Evolutionary conservation across 164 flowering plant genomes (phyloP), one percentile per base, ranked within the genome.

Genomic region (Kalanchoe fedtschenkoi): DNA sequence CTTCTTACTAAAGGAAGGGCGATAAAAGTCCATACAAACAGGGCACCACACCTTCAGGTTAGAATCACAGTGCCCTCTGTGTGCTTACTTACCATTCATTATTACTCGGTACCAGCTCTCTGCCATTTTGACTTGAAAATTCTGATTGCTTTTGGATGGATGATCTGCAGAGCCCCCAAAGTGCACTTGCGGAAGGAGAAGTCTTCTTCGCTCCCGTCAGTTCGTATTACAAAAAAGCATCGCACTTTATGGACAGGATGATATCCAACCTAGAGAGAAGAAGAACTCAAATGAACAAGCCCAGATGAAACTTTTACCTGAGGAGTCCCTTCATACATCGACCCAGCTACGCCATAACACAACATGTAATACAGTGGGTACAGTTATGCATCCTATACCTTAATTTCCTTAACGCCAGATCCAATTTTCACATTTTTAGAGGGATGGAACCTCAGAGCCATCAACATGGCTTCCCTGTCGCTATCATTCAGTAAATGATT

Each of bases 111-210:
- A 16, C 29, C 37, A 19, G 19, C 19, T 21, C 61, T 63, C 24
- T 65, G 42, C 73, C 78, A 74, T 59, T 68, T 84, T 30, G 75
- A 47, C 56, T 62, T 62, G 35, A 76, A 79, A 22, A 22, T 16
- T 58, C 74, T 69, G 16, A 76, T 81, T 35, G 61, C 70, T 0
- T n/a, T 1, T 17, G 89, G 89, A 9, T 75, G 80, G 58, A 84
- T 73, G 6, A 76, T 66, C 69, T 78, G 71, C 17, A 79, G 71
- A 46, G 88, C 89, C 55, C 76, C 87, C 26, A 55, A 41, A 0
- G 89, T 69, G 67, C 98, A 92, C 65, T 92, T 92, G 66, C 61
- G 87, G 65, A 88, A 89, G 0, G 98, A 92, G 72, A 92, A 89
- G 62, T 88, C 96, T 63, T 78, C 91, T 1, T 34, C 44, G 1